phyloP scores from a whole-genome alignment of 202 grass and related monocot species.

The Panicum virgatum region DNA sequence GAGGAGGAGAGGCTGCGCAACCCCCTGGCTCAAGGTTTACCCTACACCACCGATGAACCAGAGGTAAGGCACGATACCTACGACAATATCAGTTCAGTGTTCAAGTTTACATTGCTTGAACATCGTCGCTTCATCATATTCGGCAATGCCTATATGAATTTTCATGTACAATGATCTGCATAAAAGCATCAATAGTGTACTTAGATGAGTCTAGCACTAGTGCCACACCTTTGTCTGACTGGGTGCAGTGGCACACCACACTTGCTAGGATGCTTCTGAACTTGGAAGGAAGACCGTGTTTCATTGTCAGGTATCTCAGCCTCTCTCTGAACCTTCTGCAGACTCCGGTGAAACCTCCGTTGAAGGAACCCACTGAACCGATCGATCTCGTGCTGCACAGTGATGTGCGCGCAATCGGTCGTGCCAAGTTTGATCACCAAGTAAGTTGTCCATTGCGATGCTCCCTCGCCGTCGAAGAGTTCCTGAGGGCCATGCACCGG shows the following conservation, averaged over 20 bases:
- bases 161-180: background rate
- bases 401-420: slow-evolving; percentile 50
- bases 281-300: background rate
- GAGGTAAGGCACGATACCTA: slow-evolving; percentile 37
- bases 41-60: slow-evolving; percentile 76
- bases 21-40: slow-evolving; percentile 71
- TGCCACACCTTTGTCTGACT: background rate
- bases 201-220: background rate
- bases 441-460: slow-evolving; percentile 49
- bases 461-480: background rate
- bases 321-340: slow-evolving; percentile 6
- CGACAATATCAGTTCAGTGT: background rate
- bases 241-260: background rate
- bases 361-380: slow-evolving; percentile 71
- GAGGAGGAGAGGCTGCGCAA: slow-evolving; percentile 72
- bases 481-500: background rate
- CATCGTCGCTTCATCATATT: background rate
- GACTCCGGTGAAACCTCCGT: slow-evolving; percentile 47
- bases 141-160: background rate
- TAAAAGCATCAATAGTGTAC: background rate
- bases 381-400: slow-evolving; percentile 68
- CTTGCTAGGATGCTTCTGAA: background rate
- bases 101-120: background rate
- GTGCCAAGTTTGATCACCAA: slow-evolving; percentile 70
- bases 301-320: background rate